Percentiles rank a stretch among this genome's conserved stretches.
Evolutionary conservation across 148 eudicot species (phyloP).

Genomic region (Vaccinium macrocarpon): DNA sequence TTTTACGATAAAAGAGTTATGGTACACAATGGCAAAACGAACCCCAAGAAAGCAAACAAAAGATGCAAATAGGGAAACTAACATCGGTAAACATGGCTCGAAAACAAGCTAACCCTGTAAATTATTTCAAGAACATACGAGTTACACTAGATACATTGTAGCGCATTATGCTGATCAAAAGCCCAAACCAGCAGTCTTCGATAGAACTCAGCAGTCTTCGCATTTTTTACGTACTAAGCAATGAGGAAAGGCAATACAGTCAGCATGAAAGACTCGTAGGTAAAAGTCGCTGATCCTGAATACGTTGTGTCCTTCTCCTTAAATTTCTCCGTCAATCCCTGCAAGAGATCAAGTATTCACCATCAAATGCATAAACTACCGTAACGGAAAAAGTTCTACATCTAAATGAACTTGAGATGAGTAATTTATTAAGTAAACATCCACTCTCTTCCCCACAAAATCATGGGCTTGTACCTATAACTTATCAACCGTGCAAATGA

Average conservation of each 20-base stretch:
- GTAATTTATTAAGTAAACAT: neutral
- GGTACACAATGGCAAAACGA: neutral
- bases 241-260: conserved; percentile 77
- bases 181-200: neutral
- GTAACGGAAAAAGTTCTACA: too few relatives aligned
- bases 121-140: neutral
- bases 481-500: neutral
- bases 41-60: neutral
- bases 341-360: conserved; percentile 24
- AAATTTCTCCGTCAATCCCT: conserved; percentile 95
- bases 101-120: neutral
- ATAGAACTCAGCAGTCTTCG: neutral
- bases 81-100: neutral
- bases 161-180: neutral
- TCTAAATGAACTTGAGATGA: neutral
- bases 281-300: conserved; percentile 77
- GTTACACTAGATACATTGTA: neutral
- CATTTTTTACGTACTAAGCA: conserved; percentile 33
- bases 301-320: conserved; percentile 75
- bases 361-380: neutral
- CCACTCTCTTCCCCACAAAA: neutral
- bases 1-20: neutral
- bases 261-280: conserved; percentile 84
- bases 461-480: neutral
- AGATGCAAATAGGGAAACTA: neutral